Evolutionary conservation across 2,329 filamentous ascomycete genomes (phyloP).

Genomic region (Fusarium pseudoanthophilum): DNA sequence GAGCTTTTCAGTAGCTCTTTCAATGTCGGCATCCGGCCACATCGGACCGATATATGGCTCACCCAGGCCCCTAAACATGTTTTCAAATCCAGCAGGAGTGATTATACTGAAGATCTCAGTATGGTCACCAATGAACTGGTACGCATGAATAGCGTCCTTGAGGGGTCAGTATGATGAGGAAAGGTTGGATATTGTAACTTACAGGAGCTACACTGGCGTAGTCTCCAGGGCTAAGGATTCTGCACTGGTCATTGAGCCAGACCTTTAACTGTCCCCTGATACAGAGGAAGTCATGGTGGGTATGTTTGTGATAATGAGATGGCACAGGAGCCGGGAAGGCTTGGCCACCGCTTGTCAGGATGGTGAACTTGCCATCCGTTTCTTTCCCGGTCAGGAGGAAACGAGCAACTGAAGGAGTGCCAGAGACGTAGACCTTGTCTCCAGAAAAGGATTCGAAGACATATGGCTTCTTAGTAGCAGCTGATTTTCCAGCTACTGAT

Average conservation of each 20-base stretch:
- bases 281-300: not conserved
- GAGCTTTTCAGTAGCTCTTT: not conserved
- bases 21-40: not conserved
- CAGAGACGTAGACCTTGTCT: not conserved
- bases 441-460: not conserved
- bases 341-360: too few relatives aligned
- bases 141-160: not conserved
- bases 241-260: not conserved
- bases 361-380: too few relatives aligned
- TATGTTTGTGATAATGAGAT: not conserved
- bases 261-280: not conserved
- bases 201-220: not conserved
- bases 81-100: not conserved
- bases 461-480: too few relatives aligned
- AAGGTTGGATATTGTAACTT: rapidly evolving
- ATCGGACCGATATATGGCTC: not conserved
- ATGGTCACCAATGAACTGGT: not conserved
- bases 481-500: not conserved
- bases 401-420: not conserved
- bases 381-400: not conserved
- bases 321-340: not conserved
- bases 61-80: rapidly evolving
- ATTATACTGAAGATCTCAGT: not conserved
- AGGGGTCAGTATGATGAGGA: too few relatives aligned
- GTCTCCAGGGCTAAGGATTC: rapidly evolving